Base-by-base conservation (phyloP, 257 asterid genomes). In the Penstemon newberryi region DNA sequence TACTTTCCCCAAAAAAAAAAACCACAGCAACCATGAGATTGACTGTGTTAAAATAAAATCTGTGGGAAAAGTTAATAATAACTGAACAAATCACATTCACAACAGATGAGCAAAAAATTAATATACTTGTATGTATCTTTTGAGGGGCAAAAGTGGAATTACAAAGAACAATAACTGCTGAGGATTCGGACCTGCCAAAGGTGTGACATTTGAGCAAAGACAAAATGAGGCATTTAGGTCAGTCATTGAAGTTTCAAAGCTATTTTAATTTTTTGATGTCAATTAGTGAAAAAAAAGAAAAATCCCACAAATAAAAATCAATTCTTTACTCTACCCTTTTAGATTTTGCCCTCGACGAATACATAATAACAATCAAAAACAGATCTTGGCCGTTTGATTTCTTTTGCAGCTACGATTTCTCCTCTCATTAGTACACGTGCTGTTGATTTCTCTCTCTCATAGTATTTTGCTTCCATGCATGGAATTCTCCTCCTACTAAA, bases 401-500 rank as follows among this genome's bases (percentile, higher is more conserved):
- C 10, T 47, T n/a, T n/a, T 25, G 33, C 33, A 25, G 33, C 33
- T 25, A 25, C 52, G 52, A n/a, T 47, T 47, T 11, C 11, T 4
- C 12, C 40, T 47, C 40, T 39, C 49, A 59, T 25, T 59, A 83
- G 79, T 81, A 69, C 87, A 82, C 83, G 83, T 75, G 81, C 84
- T 80, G 66, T 74, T 49, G 5, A 51, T 53, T 55, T 62, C 18
- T 39, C 43, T 40, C 71, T 67, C 83, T 68, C 80, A 73, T 66
- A 85, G 33, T 25, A 73, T 83, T 77, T 85, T 80, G 80, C 86
- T 79, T 85, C 80, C 87, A 80, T 80, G 88, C 91, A 82, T 85
- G 86, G 83, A 74, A 71, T 82, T 85, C 86, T 85, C 82, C 91
- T 66, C 86, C 86, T 70, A 67, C 37, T 53, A 53, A 60, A 60